phyloP scores from a whole-genome alignment of 495 filamentous ascomycete genomes.

The Halenospora varia region DNA sequence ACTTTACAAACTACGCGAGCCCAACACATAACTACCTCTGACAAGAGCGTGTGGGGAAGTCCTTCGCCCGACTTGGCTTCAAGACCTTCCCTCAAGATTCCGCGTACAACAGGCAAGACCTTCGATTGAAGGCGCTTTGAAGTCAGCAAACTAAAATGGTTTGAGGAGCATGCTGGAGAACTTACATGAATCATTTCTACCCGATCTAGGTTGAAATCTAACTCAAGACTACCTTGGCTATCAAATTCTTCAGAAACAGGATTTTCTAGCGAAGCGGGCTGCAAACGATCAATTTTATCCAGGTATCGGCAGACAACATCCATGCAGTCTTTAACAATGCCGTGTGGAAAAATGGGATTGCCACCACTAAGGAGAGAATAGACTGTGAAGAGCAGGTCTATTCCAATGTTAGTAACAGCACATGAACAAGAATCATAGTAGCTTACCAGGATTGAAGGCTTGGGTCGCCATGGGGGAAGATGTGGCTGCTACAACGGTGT shows the following conservation, averaged over 20 bases:
- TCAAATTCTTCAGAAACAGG: background rate
- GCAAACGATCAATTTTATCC: background rate
- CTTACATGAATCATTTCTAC: constrained; percentile 11
- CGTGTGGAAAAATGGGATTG: background rate
- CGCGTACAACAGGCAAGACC: background rate
- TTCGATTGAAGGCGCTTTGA: background rate
- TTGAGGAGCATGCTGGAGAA: background rate
- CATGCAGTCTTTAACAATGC: constrained; percentile 3
- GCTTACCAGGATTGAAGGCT: constrained; percentile 5
- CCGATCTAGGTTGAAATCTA: background rate
- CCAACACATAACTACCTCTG: constrained; percentile 1
- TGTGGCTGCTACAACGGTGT: background rate
- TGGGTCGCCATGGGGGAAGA: background rate
- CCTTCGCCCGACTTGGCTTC: background rate
- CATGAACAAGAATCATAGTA: background rate
- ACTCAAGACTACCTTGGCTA: constrained; percentile 15
- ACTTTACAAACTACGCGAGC: constrained; percentile 1
- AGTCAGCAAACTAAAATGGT: background rate
- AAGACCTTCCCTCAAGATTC: background rate
- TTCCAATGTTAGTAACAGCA: background rate
- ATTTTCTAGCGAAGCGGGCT: background rate
- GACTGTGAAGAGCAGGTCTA: constrained; percentile 1
- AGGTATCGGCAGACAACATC: constrained; percentile 2
- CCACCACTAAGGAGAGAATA: background rate
- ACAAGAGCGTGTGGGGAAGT: background rate